Percentiles rank a stretch among this genome's conserved stretches.
Evolutionary conservation across 352 stramenopile species (phyloP).

Genomic region (Pythium myriotylum): DNA sequence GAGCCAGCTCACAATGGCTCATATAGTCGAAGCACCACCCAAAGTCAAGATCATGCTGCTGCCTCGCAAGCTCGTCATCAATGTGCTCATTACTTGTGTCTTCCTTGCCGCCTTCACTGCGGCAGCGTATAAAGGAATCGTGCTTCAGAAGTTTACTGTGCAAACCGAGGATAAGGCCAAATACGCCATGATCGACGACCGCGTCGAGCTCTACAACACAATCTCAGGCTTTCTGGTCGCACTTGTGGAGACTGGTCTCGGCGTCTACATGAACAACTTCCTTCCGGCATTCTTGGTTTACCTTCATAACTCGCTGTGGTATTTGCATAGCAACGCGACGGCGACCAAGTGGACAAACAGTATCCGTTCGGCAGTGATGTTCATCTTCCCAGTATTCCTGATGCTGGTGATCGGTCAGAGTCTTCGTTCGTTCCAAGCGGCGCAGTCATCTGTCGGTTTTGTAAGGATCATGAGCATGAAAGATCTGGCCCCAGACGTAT

Average conservation of each 20-base stretch:
- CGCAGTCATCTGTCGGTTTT: conserved; percentile 46
- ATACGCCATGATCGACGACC: conserved; percentile 27
- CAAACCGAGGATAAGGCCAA: conserved; percentile 27
- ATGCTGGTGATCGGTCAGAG: conserved; percentile 48
- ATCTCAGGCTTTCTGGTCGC: conserved; percentile 44
- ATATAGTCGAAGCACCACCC: too few relatives aligned
- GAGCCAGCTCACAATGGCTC: too few relatives aligned
- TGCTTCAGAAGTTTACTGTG: not conserved
- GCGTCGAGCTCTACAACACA: conserved; percentile 32
- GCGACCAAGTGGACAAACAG: conserved; percentile 7
- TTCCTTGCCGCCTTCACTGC: too few relatives aligned
- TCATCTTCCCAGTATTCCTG: conserved; percentile 44
- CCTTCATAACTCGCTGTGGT: conserved; percentile 39
- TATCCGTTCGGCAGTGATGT: conserved; percentile 25
- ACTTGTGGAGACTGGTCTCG: conserved; percentile 29
- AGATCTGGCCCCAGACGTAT: conserved; percentile 40
- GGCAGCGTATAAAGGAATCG: too few relatives aligned
- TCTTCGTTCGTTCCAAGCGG: conserved; percentile 45
- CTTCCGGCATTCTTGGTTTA: conserved; percentile 47
- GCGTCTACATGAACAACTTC: conserved; percentile 39
- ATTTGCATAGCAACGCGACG: conserved; percentile 6
- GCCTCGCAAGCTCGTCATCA: too few relatives aligned
- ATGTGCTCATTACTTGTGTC: too few relatives aligned
- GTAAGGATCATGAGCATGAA: conserved; percentile 40
- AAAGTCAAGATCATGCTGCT: too few relatives aligned